Conservation (phyloP, 495 filamentous ascomycete genomes). For the Penicillium alfredii region DNA sequence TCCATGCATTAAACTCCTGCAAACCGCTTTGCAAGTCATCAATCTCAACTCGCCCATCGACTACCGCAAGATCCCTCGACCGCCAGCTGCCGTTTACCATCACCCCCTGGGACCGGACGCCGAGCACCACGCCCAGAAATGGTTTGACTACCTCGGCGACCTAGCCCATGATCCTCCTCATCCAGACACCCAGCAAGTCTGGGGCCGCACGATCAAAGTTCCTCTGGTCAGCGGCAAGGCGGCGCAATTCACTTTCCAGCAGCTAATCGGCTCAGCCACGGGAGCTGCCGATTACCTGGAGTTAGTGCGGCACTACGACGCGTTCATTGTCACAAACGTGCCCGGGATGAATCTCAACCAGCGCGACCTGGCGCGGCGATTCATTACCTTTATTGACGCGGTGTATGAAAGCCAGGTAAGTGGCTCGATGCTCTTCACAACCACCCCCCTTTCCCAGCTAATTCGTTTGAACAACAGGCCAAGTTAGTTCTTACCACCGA, state of each 20-base stretch:
- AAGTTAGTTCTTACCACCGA: conserved; percentile 90
- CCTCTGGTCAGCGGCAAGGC: conserved; percentile 81
- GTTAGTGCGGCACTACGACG: conserved; percentile 81
- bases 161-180: conserved; percentile 70
- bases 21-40: conserved; percentile 74
- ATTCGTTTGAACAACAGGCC: conserved; percentile 63
- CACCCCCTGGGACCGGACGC: conserved; percentile 78
- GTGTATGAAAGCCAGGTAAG: conserved; percentile 72
- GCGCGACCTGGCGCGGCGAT: conserved; percentile 84
- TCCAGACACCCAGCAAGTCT: conserved; percentile 73
- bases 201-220: conserved; percentile 85
- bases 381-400: conserved; percentile 97
- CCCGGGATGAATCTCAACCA: conserved; percentile 82
- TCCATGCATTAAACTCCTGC: conserved; percentile 88
- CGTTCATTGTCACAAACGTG: conserved; percentile 85
- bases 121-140: conserved; percentile 75
- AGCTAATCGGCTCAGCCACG: conserved; percentile 80
- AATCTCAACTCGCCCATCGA: conserved; percentile 94
- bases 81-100: conserved; percentile 87
- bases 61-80: conserved; percentile 93
- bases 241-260: conserved; percentile 83
- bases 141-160: conserved; percentile 92
- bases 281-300: conserved; percentile 95
- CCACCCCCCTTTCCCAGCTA: neutral
- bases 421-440: conserved; percentile 7